phyloP scores from a whole-genome alignment of 108 stramenopile species.

The Nannochloropsis oceanica region DNA sequence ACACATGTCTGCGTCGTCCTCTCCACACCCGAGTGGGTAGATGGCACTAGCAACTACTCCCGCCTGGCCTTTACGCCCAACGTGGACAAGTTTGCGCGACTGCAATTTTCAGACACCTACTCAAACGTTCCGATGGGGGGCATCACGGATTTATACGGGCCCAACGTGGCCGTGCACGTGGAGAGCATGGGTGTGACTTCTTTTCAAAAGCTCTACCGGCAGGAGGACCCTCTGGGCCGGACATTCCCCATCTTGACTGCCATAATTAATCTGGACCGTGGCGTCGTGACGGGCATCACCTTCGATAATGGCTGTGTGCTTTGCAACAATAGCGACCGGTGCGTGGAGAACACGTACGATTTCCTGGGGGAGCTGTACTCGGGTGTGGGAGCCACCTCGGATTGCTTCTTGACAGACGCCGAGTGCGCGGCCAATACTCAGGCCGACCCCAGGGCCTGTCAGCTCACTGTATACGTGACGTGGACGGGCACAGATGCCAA shows the following conservation, averaged over 20 bases:
- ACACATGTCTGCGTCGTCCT: background rate
- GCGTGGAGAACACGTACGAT: constrained; percentile 56
- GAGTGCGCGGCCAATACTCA: constrained; percentile 29
- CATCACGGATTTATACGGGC: background rate
- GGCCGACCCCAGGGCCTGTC: constrained; percentile 38
- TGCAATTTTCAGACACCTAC: background rate
- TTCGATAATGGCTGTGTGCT: constrained; percentile 82
- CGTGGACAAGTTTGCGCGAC: background rate
- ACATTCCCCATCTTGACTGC: constrained; percentile 62
- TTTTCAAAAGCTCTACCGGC: constrained; percentile 18
- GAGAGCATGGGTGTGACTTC: constrained; percentile 23
- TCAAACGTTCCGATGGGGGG: background rate
- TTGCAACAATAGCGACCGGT: constrained; percentile 41
- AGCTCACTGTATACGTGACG: constrained; percentile 63
- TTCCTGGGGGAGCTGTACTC: constrained; percentile 44
- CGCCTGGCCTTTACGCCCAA: background rate
- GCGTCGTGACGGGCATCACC: constrained; percentile 56
- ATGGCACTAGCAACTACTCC: background rate
- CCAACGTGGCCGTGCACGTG: constrained; percentile 20
- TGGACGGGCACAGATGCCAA: constrained; percentile 73
- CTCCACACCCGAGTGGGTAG: background rate
- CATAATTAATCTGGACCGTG: constrained; percentile 63
- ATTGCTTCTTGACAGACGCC: constrained; percentile 45
- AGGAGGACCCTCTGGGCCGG: background rate
- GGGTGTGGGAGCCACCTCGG: constrained; percentile 8